A percentile compares a stretch with the other conserved stretches of the same genome.
These are phyloP conservation scores for Penicillium sclerotigenum DNA, from an alignment of 2,329 filamentous ascomycete genomes.

Conservation along the genomic window DNA sequence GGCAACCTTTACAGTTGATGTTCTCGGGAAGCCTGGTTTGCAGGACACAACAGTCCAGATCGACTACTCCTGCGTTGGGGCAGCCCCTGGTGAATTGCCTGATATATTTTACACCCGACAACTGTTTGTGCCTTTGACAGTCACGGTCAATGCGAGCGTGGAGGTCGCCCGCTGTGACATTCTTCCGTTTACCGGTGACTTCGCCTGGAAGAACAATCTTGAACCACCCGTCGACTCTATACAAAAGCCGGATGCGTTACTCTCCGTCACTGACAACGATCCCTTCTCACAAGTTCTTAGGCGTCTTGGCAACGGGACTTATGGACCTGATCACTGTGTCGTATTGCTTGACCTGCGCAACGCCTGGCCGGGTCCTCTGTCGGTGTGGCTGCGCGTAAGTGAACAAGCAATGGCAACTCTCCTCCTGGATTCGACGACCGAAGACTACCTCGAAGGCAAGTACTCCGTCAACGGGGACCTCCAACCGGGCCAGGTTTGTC, in stretches of 20 bases:
- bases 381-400: conserved; percentile 57
- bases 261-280: conserved; percentile 31
- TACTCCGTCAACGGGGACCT: conserved; percentile 46
- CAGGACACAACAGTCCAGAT: conserved; percentile 76
- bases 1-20: conserved; percentile 74
- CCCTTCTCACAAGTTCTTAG: conserved; percentile 48
- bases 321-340: conserved; percentile 66
- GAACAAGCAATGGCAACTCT: conserved; percentile 22
- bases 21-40: conserved; percentile 80
- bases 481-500: conserved; percentile 62
- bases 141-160: conserved; percentile 89
- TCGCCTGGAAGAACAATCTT: conserved; percentile 60
- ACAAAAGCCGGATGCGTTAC: conserved; percentile 7
- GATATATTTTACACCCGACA: conserved; percentile 81
- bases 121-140: conserved; percentile 72
- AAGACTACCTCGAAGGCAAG: conserved; percentile 22
- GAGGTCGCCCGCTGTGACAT: conserved; percentile 79
- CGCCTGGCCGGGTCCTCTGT: conserved; percentile 78
- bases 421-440: conserved; percentile 9
- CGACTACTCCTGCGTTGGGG: conserved; percentile 80
- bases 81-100: conserved; percentile 62
- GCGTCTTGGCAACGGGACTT: conserved; percentile 39
- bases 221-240: conserved; percentile 9
- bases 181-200: conserved; percentile 65
- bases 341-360: conserved; percentile 83